Conservation (phyloP, 2,329 filamentous ascomycete genomes). For the Dactylellina drechsleri region DNA sequence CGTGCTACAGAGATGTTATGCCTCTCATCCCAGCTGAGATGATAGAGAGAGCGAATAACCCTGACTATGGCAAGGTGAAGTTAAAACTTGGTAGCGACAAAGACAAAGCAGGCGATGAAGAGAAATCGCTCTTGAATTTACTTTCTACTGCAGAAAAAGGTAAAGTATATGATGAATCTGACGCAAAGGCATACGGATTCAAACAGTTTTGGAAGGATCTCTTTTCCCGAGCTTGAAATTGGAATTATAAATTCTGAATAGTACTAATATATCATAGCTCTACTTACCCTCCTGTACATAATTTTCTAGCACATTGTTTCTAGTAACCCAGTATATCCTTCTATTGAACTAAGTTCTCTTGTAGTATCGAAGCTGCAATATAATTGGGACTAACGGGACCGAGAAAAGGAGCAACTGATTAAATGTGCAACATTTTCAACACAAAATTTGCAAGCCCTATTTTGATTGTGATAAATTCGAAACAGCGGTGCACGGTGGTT, state of each 20-base stretch:
- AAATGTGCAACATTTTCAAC: too few species aligned
- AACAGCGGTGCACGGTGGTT: too few species aligned
- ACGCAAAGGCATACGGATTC: conserved; percentile 80
- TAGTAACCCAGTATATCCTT: too few species aligned
- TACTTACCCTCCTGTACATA: too few species aligned
- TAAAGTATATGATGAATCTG: conserved; percentile 77
- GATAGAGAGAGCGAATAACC: conserved; percentile 63
- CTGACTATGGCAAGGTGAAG: conserved; percentile 43
- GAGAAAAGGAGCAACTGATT: too few species aligned
- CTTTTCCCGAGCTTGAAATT: conserved; percentile 61
- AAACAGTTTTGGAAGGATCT: conserved; percentile 90
- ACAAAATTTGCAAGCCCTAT: too few species aligned
- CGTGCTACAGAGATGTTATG: conserved; percentile 87
- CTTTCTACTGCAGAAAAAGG: conserved; percentile 68
- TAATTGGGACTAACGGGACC: too few species aligned
- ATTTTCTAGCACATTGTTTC: too few species aligned
- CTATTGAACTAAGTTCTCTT: too few species aligned
- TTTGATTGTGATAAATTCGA: too few species aligned
- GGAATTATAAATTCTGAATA: neutral
- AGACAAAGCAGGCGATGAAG: conserved; percentile 60
- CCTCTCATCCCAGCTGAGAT: conserved; percentile 79
- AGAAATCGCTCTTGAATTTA: conserved; percentile 71
- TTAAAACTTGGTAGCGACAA: conserved; percentile 33
- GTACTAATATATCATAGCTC: too few species aligned
- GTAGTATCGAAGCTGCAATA: too few species aligned